phyloP scores from a whole-genome alignment of 2,329 filamentous ascomycete genomes.

The Nemania abortiva region DNA sequence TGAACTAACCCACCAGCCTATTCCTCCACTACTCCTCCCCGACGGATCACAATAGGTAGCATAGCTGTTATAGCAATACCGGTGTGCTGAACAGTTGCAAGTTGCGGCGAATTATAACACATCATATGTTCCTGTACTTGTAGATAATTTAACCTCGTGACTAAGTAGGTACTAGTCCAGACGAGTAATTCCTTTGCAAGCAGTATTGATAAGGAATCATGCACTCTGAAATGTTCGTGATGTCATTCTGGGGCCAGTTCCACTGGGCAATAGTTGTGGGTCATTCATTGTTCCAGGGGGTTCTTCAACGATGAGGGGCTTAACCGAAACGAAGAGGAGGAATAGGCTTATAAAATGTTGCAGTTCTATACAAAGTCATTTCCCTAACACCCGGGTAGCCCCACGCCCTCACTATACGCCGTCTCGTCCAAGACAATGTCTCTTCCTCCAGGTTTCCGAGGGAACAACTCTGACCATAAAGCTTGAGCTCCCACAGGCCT shows the following conservation, averaged over 20 bases:
- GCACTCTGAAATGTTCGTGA: not conserved
- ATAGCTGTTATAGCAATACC: too few species aligned
- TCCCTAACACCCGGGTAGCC: not conserved
- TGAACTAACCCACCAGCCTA: not conserved
- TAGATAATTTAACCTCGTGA: not conserved
- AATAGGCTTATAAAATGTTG: not conserved
- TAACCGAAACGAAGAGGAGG: not conserved
- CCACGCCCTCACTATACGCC: constrained; percentile 10
- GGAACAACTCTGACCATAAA: constrained; percentile 11
- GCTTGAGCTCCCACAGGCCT: not conserved
- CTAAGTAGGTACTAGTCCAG: too few species aligned
- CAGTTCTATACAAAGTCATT: constrained; percentile 5
- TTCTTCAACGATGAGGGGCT: not conserved
- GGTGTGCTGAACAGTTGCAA: too few species aligned
- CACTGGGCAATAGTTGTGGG: constrained; percentile 1
- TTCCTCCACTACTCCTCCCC: too few species aligned
- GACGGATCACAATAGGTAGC: too few species aligned
- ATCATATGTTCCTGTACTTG: not conserved
- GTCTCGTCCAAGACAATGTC: constrained; percentile 19
- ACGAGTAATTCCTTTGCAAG: too few species aligned
- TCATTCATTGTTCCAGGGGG: not conserved
- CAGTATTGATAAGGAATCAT: too few species aligned
- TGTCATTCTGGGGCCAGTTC: not conserved
- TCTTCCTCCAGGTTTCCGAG: constrained; percentile 7
- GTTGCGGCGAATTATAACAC: not conserved